Conservation (phyloP, 1,139 yeast genomes). For the Hyphopichia buzzinii region DNA sequence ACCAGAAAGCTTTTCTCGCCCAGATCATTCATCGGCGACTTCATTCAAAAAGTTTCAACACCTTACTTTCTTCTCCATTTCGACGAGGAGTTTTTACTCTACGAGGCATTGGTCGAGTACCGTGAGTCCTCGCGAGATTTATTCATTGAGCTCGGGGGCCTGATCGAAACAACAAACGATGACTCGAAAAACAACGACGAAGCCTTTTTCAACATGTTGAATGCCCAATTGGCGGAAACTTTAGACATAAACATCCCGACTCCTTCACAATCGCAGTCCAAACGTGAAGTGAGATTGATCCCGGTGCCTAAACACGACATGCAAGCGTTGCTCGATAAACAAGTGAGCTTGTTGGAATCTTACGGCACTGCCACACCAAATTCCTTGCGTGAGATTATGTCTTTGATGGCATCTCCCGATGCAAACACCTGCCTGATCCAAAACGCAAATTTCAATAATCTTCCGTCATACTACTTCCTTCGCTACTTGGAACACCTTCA, state of each 20-base stretch:
- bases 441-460: slow-evolving; percentile 45
- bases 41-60: slow-evolving; percentile 38
- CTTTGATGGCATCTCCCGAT: slow-evolving; percentile 39
- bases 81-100: slow-evolving; percentile 54
- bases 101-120: slow-evolving; percentile 53
- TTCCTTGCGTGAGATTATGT: slow-evolving; percentile 42
- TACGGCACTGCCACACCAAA: slow-evolving; percentile 54
- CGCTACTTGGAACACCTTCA: slow-evolving; percentile 62
- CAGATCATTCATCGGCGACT: slow-evolving; percentile 37
- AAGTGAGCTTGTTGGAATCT: slow-evolving; percentile 53
- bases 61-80: slow-evolving; percentile 56
- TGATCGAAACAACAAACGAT: slow-evolving; percentile 1
- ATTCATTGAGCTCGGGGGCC: slow-evolving; percentile 21
- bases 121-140: slow-evolving; percentile 34
- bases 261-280: slow-evolving; percentile 11
- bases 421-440: slow-evolving; percentile 43
- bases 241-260: slow-evolving; percentile 17
- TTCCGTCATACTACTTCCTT: slow-evolving; percentile 66
- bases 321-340: slow-evolving; percentile 51
- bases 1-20: slow-evolving; percentile 20
- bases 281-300: slow-evolving; percentile 15
- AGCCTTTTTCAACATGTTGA: slow-evolving; percentile 17
- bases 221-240: slow-evolving; percentile 19
- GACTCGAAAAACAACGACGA: slow-evolving; percentile 11
- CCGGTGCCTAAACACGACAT: slow-evolving; percentile 55